Base-by-base conservation (phyloP, 768 basidiomycete genomes). In the Tricholoma flavovirens region DNA sequence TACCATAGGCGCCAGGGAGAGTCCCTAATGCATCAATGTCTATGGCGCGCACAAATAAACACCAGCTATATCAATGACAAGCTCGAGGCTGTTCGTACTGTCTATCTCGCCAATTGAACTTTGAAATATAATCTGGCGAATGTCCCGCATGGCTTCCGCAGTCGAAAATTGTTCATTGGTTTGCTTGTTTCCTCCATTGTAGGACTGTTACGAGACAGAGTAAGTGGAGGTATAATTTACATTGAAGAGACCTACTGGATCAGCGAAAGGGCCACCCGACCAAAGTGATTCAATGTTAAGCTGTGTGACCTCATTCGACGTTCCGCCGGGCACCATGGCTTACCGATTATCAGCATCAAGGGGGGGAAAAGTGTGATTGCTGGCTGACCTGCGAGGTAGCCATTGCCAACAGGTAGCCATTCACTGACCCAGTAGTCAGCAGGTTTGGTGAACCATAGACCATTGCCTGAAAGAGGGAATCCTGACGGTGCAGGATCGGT, bases 241-340 rank as follows among this genome's bases (percentile, higher is more conserved):
- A 15, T 29, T 49, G n/a, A 49, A 32, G 5, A 17, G 15, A 69
- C 76, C 29, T 64, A 87, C 86, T 9, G 79, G 76, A 62, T 87
- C 82, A 48, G 80, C 75, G 59, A 87, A 87, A 7, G 86, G 84
- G 3, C 88, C 88, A 17, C 88, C 88, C 17, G 82, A 77, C 88
- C 88, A 90, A 8, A 90, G 71, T 12, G 84, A 83, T 63, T 90
- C 88, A 46, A 90, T 84, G 64, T 90, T 90, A 24, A 90, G 71
- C 58, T 86, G 85, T 9, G 77, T 83, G 14, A 71, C 71, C 67
- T 90, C 88, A 38, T 80, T 77, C 2, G 66, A 62, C 1, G 82
- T 81, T 4, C 83, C 84, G 1, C 88, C 87, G 7, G 80, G 80
- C 17, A 83, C 68, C 79, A 83, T 87, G 7, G 86, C 88, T 87